Evolutionary conservation across 371 early-diverging fungal species (phyloP).

Genomic region (Parasitella parasitica): DNA sequence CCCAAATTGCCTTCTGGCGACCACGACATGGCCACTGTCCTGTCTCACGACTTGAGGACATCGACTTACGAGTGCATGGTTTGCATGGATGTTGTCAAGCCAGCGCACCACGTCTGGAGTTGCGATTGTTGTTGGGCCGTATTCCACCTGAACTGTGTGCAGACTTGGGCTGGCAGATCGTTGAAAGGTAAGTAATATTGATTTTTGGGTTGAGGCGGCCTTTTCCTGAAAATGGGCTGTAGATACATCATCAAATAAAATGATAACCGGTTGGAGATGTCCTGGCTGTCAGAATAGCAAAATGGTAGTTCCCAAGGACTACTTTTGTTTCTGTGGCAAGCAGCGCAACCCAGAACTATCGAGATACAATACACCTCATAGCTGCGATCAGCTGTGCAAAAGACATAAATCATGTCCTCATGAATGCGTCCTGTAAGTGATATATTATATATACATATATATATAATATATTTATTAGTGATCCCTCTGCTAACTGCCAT

Average conservation of each 20-base stretch:
- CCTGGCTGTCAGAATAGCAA: slow-evolving; percentile 90
- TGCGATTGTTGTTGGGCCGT: slow-evolving; percentile 89
- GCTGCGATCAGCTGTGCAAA: slow-evolving; percentile 80
- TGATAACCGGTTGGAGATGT: slow-evolving; percentile 76
- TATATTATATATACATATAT: too few species aligned
- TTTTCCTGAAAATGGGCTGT: not conserved
- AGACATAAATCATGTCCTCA: slow-evolving; percentile 66
- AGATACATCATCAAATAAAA: slow-evolving; percentile 36
- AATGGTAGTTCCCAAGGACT: slow-evolving; percentile 65
- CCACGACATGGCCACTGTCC: slow-evolving; percentile 59
- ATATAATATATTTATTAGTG: too few species aligned
- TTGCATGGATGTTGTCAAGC: slow-evolving; percentile 82
- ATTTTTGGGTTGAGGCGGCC: not conserved
- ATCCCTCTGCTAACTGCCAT: too few species aligned
- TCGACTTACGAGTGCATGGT: slow-evolving; percentile 92
- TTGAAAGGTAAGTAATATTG: slow-evolving; percentile 43
- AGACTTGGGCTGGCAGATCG: slow-evolving; percentile 74
- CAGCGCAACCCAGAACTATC: slow-evolving; percentile 65
- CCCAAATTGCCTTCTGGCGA: slow-evolving; percentile 20
- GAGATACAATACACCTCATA: slow-evolving; percentile 77
- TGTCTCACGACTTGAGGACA: slow-evolving; percentile 63
- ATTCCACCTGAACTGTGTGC: slow-evolving; percentile 81
- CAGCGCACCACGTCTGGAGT: slow-evolving; percentile 74
- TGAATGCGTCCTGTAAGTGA: slow-evolving; percentile 61
- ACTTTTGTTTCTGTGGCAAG: slow-evolving; percentile 89